A percentile compares a stretch with the other conserved stretches of the same genome.
Evolutionary conservation across 805 yeast species (phyloP).

Genomic region (Sungouiella thailandica): DNA sequence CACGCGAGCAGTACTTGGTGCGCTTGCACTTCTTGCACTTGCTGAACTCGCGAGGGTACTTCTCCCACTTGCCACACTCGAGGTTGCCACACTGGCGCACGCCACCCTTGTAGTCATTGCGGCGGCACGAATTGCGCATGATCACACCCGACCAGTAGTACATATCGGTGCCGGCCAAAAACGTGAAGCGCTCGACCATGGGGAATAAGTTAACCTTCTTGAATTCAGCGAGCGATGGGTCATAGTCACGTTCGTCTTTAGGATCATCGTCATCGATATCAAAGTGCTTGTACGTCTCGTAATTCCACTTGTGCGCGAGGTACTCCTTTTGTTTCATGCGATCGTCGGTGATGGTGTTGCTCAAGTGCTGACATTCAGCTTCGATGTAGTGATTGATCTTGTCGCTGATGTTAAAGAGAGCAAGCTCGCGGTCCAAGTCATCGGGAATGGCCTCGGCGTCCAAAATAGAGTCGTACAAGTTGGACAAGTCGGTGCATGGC

Average conservation of each 20-base stretch:
- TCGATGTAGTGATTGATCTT: conserved; percentile 27
- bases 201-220: conserved; percentile 72
- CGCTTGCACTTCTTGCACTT: conserved; percentile 92
- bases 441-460: conserved; percentile 31
- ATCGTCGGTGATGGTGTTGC: conserved; percentile 28
- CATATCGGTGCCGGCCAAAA: conserved; percentile 67
- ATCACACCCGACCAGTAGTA: conserved; percentile 98
- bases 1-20: conserved; percentile 90
- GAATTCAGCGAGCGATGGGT: conserved; percentile 40
- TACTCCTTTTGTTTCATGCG: conserved; percentile 27
- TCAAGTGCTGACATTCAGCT: conserved; percentile 28
- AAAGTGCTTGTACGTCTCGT: conserved; percentile 36
- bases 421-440: conserved; percentile 31
- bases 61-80: conserved; percentile 93
- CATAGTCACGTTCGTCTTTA: conserved; percentile 22
- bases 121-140: conserved; percentile 91
- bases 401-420: conserved; percentile 28
- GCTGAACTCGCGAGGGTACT: conserved; percentile 84
- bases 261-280: conserved; percentile 31
- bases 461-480: conserved; percentile 30
- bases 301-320: conserved; percentile 34
- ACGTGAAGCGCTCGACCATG: conserved; percentile 85
- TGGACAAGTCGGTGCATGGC: conserved; percentile 16
- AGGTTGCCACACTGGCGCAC: conserved; percentile 93
- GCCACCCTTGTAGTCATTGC: conserved; percentile 83